Evolutionary conservation across 148 eudicot genomes (phyloP).

Genomic region (Chenopodium album): DNA sequence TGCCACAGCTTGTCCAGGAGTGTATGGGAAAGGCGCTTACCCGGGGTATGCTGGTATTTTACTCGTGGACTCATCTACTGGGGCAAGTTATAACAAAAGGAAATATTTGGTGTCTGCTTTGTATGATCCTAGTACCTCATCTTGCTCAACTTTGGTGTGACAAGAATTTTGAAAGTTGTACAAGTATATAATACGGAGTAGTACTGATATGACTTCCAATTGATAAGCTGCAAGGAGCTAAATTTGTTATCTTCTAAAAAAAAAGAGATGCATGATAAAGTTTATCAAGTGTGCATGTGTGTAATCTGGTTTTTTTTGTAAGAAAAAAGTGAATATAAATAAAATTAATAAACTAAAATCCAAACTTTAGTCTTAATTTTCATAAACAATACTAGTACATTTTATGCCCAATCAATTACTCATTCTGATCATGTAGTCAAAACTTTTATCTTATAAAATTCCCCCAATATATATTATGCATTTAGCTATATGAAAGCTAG

Average conservation of each 20-base stretch:
- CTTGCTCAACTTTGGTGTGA: constrained; percentile 42
- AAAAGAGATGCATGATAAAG: too few species aligned
- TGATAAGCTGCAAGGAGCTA: too few species aligned
- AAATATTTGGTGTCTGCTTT: constrained; percentile 47
- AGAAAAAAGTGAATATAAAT: too few species aligned
- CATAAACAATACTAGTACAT: too few species aligned
- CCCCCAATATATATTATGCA: too few species aligned
- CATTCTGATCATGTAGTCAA: too few species aligned
- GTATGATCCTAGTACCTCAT: constrained; percentile 39
- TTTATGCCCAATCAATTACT: too few species aligned
- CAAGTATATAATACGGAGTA: neutral
- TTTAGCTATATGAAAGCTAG: too few species aligned
- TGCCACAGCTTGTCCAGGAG: constrained; percentile 53
- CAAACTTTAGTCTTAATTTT: too few species aligned
- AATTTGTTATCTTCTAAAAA: neutral
- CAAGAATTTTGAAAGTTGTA: neutral
- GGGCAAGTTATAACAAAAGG: constrained; percentile 51
- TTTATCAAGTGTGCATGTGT: neutral
- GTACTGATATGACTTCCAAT: too few species aligned
- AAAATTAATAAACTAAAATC: too few species aligned
- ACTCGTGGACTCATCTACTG: constrained; percentile 42
- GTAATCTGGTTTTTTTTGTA: neutral
- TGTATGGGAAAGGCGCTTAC: constrained; percentile 52
- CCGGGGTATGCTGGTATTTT: constrained; percentile 60
- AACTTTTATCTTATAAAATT: too few species aligned